Conservation (phyloP, 768 basidiomycete species). For the Mycena capillaripes region DNA sequence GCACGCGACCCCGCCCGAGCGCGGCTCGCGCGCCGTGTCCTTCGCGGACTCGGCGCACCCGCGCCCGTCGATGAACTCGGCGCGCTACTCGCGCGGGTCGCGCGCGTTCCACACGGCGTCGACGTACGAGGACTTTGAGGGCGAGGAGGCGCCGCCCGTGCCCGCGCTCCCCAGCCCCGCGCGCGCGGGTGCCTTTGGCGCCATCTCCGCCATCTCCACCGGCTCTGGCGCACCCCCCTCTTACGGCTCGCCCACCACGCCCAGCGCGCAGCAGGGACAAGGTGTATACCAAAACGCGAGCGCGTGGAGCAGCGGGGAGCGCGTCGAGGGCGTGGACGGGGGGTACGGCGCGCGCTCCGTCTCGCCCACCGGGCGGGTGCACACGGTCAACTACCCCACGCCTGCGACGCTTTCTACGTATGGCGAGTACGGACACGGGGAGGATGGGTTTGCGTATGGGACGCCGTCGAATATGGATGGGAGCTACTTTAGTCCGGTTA, state of each 20-base stretch:
- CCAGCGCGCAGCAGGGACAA: no score
- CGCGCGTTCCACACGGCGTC: slow-evolving; percentile 58
- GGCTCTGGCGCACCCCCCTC: no score
- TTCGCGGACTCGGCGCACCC: slow-evolving; percentile 54
- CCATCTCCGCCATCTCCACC: not conserved
- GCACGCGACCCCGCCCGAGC: slow-evolving; percentile 53
- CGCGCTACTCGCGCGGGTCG: slow-evolving; percentile 41
- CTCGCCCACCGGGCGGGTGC: slow-evolving; percentile 25
- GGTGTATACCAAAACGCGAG: not conserved
- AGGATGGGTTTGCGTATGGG: no score
- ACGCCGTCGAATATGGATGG: slow-evolving; percentile 12
- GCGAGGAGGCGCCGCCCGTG: slow-evolving; percentile 52
- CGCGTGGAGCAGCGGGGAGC: slow-evolving; percentile 32
- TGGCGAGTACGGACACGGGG: no score
- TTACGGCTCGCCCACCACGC: no score
- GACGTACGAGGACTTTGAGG: slow-evolving; percentile 23
- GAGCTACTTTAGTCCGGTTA: slow-evolving; percentile 29
- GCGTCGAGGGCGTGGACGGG: slow-evolving; percentile 30
- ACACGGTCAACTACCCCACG: slow-evolving; percentile 15
- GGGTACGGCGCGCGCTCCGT: slow-evolving; percentile 26
- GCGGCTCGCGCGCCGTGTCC: slow-evolving; percentile 67
- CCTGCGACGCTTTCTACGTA: no score
- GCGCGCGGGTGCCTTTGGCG: slow-evolving; percentile 28
- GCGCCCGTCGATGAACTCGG: slow-evolving; percentile 52
- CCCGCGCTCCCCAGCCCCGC: slow-evolving; percentile 47